Evolutionary conservation across 176 grass and related monocot species (phyloP).

Genomic region (Hsuehochloa calcarea): DNA sequence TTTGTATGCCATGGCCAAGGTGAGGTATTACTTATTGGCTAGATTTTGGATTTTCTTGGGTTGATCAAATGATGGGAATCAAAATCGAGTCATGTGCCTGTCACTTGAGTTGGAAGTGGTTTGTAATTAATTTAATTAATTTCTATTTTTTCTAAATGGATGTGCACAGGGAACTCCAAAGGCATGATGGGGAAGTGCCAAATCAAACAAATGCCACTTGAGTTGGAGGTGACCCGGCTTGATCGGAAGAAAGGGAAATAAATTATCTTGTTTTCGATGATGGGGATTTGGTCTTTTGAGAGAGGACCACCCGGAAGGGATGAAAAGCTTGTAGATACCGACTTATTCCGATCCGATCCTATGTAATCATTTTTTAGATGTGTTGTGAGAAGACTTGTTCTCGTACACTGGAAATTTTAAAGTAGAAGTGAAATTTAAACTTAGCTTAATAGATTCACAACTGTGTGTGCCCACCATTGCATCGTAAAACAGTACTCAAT

Average conservation of each 20-base stretch:
- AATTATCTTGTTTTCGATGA: not conserved
- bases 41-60: not conserved
- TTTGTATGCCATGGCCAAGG: not conserved
- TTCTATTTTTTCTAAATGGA: not conserved
- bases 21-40: not conserved
- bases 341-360: too few relatives aligned
- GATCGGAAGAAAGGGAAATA: not conserved
- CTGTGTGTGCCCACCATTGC: too few relatives aligned
- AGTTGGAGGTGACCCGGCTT: not conserved
- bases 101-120: slow-evolving; percentile 7
- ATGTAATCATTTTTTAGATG: too few relatives aligned
- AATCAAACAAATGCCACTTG: slow-evolving; percentile 9
- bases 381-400: too few relatives aligned
- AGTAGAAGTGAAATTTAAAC: too few relatives aligned
- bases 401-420: too few relatives aligned
- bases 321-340: not conserved
- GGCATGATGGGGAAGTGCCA: not conserved
- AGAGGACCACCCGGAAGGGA: not conserved
- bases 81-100: slow-evolving; percentile 16
- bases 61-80: not conserved
- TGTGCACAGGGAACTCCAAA: not conserved
- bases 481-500: too few relatives aligned
- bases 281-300: not conserved
- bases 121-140: not conserved
- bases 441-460: too few relatives aligned